Conservation (phyloP, 1,284 basidiomycete genomes). For the Xerocomus amazonicus region DNA sequence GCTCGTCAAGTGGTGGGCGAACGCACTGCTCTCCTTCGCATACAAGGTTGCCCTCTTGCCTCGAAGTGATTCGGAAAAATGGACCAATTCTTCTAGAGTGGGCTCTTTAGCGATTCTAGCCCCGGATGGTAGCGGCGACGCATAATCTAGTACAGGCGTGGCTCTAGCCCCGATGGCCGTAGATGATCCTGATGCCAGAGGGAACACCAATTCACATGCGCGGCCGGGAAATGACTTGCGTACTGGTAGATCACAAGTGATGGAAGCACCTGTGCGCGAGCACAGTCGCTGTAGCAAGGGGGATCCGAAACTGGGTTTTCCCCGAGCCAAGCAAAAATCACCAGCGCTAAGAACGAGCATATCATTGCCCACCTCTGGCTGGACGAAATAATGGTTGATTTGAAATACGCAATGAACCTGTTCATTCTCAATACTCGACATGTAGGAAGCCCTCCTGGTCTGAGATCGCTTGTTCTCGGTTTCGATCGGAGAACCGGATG, state of each 20-base stretch:
- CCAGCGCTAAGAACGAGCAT: conserved; percentile 28
- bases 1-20: conserved; percentile 86
- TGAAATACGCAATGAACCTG: conserved; percentile 55
- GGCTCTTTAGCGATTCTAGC: conserved; percentile 63
- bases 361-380: conserved; percentile 14
- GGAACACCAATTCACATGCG: conserved; percentile 52
- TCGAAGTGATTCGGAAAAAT: conserved; percentile 77
- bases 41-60: conserved; percentile 81
- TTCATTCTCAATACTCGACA: conserved; percentile 28
- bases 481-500: conserved; percentile 24
- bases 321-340: conserved; percentile 30
- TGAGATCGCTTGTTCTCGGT: conserved; percentile 16
- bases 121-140: conserved; percentile 39
- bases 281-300: conserved; percentile 65
- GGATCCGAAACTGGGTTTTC: conserved; percentile 57
- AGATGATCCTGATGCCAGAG: conserved; percentile 52
- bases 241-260: conserved; percentile 48
- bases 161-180: conserved; percentile 28
- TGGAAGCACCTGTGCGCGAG: conserved; percentile 59
- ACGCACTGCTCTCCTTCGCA: conserved; percentile 77
- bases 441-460: conserved; percentile 26
- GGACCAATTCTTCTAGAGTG: conserved; percentile 67
- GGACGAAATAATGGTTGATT: conserved; percentile 38
- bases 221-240: conserved; percentile 43
- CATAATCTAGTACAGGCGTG: conserved; percentile 44